Percentiles rank a stretch among this genome's conserved stretches.
Evolutionary conservation across 208 protist genomes (phyloP).

Genomic region (Crithidia thermophila): DNA sequence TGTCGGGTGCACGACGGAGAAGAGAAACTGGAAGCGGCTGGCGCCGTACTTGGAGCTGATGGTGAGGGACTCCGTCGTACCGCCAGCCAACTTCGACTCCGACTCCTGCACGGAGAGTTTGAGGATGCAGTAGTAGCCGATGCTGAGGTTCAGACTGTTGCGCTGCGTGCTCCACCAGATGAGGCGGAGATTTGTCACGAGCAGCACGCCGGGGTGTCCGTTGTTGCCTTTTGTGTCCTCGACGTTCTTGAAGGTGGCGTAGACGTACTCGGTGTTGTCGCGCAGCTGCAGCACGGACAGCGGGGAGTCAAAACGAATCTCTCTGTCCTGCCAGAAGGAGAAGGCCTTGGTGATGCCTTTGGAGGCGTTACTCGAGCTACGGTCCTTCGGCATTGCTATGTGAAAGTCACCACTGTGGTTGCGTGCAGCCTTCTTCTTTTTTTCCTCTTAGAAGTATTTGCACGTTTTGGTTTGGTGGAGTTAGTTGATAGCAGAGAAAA

Average conservation of each 20-base stretch:
- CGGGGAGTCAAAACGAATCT: conserved; percentile 94
- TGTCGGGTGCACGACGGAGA: conserved; percentile 75
- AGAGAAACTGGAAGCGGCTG: conserved; percentile 95
- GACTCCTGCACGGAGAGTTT: conserved; percentile 87
- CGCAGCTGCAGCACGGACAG: conserved; percentile 54
- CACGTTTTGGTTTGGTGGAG: no score
- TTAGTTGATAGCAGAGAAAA: no score
- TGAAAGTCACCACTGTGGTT: background rate
- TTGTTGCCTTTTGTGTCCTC: conserved; percentile 98
- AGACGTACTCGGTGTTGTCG: conserved; percentile 74
- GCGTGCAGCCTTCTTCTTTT: no score
- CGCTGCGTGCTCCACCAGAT: conserved; percentile 86
- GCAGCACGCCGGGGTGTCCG: conserved; percentile 87
- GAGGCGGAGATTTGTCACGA: conserved; percentile 96
- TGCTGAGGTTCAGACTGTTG: conserved; percentile 85
- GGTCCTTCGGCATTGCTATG: conserved; percentile 18
- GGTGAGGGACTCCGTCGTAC: conserved; percentile 87
- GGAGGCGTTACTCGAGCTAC: conserved; percentile 5
- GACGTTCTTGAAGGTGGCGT: conserved; percentile 79
- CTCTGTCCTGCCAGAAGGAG: conserved; percentile 94
- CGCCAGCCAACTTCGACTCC: conserved; percentile 71
- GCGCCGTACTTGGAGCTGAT: conserved; percentile 83
- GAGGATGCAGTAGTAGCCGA: conserved; percentile 92
- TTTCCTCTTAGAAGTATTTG: no score
- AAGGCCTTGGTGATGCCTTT: conserved; percentile 47